Evolutionary conservation across 1,139 yeast species (phyloP).

Genomic region (Taiozyma onychis): DNA sequence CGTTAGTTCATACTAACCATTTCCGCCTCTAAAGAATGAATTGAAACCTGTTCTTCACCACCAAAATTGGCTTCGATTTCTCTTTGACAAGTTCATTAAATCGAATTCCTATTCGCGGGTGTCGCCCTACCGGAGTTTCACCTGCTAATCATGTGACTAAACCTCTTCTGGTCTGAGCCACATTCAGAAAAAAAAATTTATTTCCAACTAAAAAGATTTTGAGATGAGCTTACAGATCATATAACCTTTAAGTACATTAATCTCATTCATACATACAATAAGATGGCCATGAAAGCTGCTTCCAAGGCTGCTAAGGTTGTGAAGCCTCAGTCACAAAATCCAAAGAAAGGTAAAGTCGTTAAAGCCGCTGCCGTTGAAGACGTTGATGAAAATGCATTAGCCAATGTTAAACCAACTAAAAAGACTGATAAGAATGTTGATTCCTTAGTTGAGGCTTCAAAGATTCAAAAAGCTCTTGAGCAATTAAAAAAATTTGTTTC

Average conservation of each 20-base stretch:
- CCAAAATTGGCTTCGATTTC: not conserved
- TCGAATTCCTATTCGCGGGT: not conserved
- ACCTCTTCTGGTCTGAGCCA: not conserved
- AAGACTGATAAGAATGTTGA: constrained; percentile 7
- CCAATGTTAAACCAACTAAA: constrained; percentile 4
- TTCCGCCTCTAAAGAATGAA: not conserved
- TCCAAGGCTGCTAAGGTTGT: constrained; percentile 2
- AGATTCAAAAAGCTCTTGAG: constrained; percentile 38
- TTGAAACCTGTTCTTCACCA: not conserved
- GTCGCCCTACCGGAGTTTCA: not conserved
- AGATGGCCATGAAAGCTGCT: constrained; percentile 9
- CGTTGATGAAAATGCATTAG: constrained; percentile 9
- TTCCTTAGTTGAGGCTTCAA: constrained; percentile 15
- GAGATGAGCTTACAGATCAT: constrained; percentile 8
- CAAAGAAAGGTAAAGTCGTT: constrained; percentile 23
- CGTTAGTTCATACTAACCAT: not conserved
- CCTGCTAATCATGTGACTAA: not conserved
- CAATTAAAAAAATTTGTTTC: constrained; percentile 45
- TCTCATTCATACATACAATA: not conserved
- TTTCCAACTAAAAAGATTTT: not conserved
- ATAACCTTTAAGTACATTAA: not conserved
- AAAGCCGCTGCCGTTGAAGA: constrained; percentile 16
- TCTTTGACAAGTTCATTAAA: not conserved
- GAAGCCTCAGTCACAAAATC: constrained; percentile 12
- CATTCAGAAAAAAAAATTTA: constrained; percentile 6